phyloP scores from a whole-genome alignment of 306 rosid species.

The Castanea crenata region DNA sequence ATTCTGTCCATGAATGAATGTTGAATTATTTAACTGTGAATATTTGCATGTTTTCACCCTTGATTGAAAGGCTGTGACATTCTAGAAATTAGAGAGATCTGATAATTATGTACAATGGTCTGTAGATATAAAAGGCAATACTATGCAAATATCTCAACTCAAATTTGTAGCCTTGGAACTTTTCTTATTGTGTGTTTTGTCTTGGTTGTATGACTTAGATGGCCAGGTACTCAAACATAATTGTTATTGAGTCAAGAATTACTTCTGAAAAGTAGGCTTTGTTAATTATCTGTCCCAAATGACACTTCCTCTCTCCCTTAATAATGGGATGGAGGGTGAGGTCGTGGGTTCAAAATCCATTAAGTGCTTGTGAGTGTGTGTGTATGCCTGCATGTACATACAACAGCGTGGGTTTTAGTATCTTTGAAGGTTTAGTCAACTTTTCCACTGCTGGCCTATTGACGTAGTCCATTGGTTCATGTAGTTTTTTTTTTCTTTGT shows the following conservation, averaged over 20 bases:
- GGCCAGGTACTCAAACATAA: background rate
- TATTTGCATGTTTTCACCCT: background rate
- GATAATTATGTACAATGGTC: background rate
- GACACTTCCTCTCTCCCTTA: no score
- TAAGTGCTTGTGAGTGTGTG: no score
- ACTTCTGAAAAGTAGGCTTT: background rate
- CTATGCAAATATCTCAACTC: background rate
- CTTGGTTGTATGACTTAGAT: background rate
- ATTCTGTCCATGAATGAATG: background rate
- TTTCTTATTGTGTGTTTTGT: background rate
- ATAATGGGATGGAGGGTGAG: no score
- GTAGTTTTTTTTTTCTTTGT: slow-evolving; percentile 12
- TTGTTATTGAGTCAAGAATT: background rate
- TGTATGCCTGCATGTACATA: no score
- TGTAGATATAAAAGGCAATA: background rate
- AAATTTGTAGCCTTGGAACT: background rate
- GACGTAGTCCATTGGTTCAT: slow-evolving; percentile 18
- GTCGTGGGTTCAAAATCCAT: no score
- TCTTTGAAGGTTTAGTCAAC: slow-evolving; percentile 3
- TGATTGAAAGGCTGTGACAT: background rate
- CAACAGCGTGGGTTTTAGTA: background rate
- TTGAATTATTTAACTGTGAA: background rate
- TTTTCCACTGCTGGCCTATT: slow-evolving; percentile 14
- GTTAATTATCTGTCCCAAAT: no score
- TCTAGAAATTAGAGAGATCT: background rate